Base-by-base conservation (phyloP, 768 basidiomycete species). In the Termitomyces bulborhizus region DNA sequence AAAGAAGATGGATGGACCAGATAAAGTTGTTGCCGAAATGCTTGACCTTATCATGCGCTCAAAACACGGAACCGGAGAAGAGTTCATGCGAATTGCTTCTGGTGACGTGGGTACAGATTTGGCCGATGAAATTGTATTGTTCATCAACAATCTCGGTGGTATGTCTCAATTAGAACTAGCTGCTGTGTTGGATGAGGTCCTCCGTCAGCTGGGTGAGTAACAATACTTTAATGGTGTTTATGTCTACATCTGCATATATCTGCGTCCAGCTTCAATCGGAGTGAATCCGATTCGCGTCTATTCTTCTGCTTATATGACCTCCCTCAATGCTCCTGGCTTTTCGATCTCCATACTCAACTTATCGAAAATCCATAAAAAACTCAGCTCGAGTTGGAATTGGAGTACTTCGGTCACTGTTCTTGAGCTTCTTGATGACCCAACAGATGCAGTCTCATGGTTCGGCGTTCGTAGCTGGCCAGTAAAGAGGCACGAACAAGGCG, bases 311-410 rank as follows among this genome's bases (percentile, higher is more conserved):
- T 84, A 76, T 65, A 82, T 83, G 80, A 81, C 81, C 2, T 81
- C 79, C 7, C 73, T 83, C 56, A 82, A 83, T 61, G 79, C 79
- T n/a, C 81, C 82, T 1, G 81, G 81, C 26, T 77, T 83, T 62
- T 82, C 79, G 2, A 65, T 82, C 41, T 79, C 79, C 15, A 62
- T 81, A 4, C 68, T 82, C 12, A 81, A 83, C 58, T 59, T 76
- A 26, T 71, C 76, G n/a, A 65, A 63, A 27, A 63, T 74, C 21
- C 37, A 64, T 11, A 63, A 54, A 31, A 13, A 13, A 27, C 52
- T 63, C 15, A 29, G 47, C 18, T 21, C 40, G 36, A 47, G 52
- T 13, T 7, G 49, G 15, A 13, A 7, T 53, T 58, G 57, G 54
- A 39, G 41, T 26, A 26, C 43, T 11, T 39, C 45, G 6, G 54